Base-by-base conservation (phyloP, 1,139 yeast species). In the Yamadazyma atmosphaerica region DNA sequence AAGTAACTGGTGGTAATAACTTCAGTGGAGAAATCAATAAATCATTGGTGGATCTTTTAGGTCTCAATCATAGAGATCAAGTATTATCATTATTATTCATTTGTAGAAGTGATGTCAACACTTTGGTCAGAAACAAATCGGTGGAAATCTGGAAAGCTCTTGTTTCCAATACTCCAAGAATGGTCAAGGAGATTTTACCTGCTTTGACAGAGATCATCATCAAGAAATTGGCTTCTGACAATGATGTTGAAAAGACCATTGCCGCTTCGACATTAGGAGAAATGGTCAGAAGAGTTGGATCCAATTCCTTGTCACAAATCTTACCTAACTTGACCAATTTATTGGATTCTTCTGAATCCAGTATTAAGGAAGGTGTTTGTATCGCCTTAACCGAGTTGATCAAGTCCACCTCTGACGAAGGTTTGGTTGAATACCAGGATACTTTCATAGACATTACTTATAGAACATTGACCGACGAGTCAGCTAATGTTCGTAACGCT, bases 201-300 rank as follows among this genome's bases (percentile, higher is more conserved):
- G 74, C 89, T 6, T 79, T 94, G 48, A 86, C 95, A 3, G 77
- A 77, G 43, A 77, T 87, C 51, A 82, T 94, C 55, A 88, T 94
- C 45, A 79, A 83, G 50, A 79, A 88, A 54, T 73, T 92, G 60
- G 95, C 97, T 0, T 83, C 90, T 16, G 61, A 83, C 11, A 92
- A 89, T 47, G 86, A 79, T 39, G 78, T 76, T 41, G 88, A 88
- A 55, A 81, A 96, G 58, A 74, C 79, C 11, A 92, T 88, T 59
- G 97, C 96, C 43, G 98, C 98, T 27, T 86, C 86, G 43, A 86
- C 98, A 1, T 75, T 94, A 52, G 98, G 98, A 49, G 98, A 94
- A 55, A 74, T 89, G 72, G 97, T 90, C 39, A 87, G 94, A 56
- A 80, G 98, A 58, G 96, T 90, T 44, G 98, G 98, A 43, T 82